These are phyloP conservation scores for Candida insectalens DNA, from an alignment of 805 yeast genomes.

Conservation along the genomic window DNA sequence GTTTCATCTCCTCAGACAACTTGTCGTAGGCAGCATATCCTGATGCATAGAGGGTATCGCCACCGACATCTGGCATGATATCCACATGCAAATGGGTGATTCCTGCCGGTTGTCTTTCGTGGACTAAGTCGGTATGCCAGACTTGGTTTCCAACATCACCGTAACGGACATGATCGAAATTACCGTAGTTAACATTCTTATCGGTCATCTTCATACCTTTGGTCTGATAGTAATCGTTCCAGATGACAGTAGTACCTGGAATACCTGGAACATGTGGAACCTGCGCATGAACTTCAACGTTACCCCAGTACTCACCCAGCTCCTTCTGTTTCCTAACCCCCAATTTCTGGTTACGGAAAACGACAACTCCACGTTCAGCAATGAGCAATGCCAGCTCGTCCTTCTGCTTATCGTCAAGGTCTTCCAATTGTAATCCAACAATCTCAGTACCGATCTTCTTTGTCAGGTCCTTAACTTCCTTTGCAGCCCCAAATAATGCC, in stretches of 20 bases:
- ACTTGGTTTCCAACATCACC: conserved; percentile 12
- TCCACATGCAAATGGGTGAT: conserved; percentile 39
- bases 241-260: conserved; percentile 28
- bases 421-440: conserved; percentile 33
- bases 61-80: conserved; percentile 37
- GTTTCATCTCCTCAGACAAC: conserved; percentile 36
- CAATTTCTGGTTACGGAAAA: conserved; percentile 36
- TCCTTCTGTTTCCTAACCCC: conserved; percentile 32
- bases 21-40: conserved; percentile 47
- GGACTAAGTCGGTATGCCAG: conserved; percentile 44
- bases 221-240: conserved; percentile 26
- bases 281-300: conserved; percentile 29
- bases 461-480: conserved; percentile 31
- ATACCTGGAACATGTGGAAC: conserved; percentile 24
- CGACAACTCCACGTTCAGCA: conserved; percentile 39
- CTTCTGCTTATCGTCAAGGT: conserved; percentile 29
- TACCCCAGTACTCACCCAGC: conserved; percentile 34
- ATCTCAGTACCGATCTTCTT: conserved; percentile 39
- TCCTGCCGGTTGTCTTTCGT: conserved; percentile 42
- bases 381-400: conserved; percentile 35
- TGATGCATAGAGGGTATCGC: conserved; percentile 43
- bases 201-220: conserved; percentile 11
- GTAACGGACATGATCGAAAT: conserved; percentile 5
- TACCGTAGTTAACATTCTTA: conserved; percentile 9
- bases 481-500: conserved; percentile 29